Conservation (phyloP, 352 stramenopile species). For the Achlya hypogyna region DNA sequence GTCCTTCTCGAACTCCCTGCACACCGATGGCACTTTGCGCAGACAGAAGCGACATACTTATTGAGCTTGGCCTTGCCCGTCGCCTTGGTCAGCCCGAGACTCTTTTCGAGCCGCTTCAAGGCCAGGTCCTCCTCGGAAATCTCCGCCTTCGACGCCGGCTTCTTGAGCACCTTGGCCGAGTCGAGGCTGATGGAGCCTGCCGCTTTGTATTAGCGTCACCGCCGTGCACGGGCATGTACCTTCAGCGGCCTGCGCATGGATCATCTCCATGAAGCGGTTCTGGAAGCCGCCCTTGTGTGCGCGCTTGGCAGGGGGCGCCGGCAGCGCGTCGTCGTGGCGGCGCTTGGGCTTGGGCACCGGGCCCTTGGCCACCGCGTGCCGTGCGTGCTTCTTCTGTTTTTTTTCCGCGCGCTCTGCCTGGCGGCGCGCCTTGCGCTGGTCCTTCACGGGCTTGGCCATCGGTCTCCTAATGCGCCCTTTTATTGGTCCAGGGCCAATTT, state of each 20-base stretch:
- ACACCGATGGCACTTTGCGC: slow-evolving; percentile 15
- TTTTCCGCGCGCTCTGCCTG: slow-evolving; percentile 70
- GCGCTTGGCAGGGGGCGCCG: slow-evolving; percentile 12
- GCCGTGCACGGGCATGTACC: slow-evolving; percentile 17
- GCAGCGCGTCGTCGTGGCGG: background rate
- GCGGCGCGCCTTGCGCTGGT: slow-evolving; percentile 67
- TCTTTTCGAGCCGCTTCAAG: slow-evolving; percentile 45
- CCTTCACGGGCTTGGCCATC: slow-evolving; percentile 4
- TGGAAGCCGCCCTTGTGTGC: slow-evolving; percentile 26
- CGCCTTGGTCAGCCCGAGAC: slow-evolving; percentile 29
- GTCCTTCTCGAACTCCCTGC: slow-evolving; percentile 69
- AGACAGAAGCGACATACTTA: slow-evolving; percentile 28
- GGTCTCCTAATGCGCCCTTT: background rate
- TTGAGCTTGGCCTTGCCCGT: slow-evolving; percentile 53
- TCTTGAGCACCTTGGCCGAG: background rate
- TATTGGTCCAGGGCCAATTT: background rate
- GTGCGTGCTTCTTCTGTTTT: slow-evolving; percentile 62
- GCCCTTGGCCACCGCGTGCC: slow-evolving; percentile 27
- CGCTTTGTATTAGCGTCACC: background rate
- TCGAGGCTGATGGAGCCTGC: background rate
- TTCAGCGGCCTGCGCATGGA: slow-evolving; percentile 39
- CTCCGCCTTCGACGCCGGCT: slow-evolving; percentile 20
- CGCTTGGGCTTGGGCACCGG: slow-evolving; percentile 7
- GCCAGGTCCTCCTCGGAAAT: slow-evolving; percentile 64
- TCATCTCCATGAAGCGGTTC: slow-evolving; percentile 76